Evolutionary conservation across 1,139 yeast species (phyloP), one percentile per base, ranked within the genome.

Genomic region (Ashbya aceris): DNA sequence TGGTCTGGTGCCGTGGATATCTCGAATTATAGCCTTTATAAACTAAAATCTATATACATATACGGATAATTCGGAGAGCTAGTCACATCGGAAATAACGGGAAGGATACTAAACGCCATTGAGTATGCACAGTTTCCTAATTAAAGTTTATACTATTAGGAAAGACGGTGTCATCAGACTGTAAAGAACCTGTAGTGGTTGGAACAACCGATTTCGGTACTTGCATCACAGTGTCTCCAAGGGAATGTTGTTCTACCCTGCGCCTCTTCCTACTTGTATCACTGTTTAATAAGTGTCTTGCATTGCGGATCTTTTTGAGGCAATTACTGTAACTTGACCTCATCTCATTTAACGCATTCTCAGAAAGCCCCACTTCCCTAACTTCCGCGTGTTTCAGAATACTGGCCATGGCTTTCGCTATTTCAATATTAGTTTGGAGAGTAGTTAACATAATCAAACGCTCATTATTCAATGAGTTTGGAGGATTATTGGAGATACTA

Each of bases 401-500:
- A 33, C 46, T 53, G 1, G 56, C 58, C 41, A 60, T 46, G 6
- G 63, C 51, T 37, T 54, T 58, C 17, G 63, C 63, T 29, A 60
- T 51, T 27, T 56, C 56, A 8, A 58, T 50, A 42, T 52, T 55
- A 2, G 55, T 49, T 37, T 58, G 55, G 13, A 54, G 36, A 8
- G 50, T 48, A 8, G 50, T 47, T 33, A 46, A 10, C 33, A 43
- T 43, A 2, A 46, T 39, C 11, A 46, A 32, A 10, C 45, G 41
- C 29, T 46, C 46, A 27, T 40, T 41, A 11, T 39, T 43, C 8
- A 43, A 33, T 4, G 35, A 27, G 6, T 39, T 13, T 20, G 38
- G 26, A 7, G 40, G 38, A 27, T 35, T 40, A 11, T 36, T 36
- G 7, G 43, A 9, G 4, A 40, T n/a, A 8, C 40, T 36, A 13